Percentiles rank a stretch among this genome's conserved stretches.
Conservation (phyloP, 208 protist genomes). For the Leishmania aethiopica region DNA sequence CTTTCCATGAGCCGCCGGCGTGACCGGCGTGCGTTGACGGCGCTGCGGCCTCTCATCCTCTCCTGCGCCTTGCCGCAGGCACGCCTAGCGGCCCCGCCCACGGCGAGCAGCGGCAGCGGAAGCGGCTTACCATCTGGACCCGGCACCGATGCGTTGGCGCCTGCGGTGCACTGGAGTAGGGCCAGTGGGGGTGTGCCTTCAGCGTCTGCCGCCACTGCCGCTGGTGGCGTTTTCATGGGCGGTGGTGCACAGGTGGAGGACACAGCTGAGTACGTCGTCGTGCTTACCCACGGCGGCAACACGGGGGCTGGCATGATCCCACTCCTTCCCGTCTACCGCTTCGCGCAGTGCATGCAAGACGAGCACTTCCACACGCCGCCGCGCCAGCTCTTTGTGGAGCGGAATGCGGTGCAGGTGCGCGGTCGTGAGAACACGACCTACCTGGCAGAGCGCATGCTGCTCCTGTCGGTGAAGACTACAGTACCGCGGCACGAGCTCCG, state of each 20-base stretch:
- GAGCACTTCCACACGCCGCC: slow-evolving; percentile 63
- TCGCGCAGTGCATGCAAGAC: slow-evolving; percentile 68
- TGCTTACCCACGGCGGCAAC: slow-evolving; percentile 64
- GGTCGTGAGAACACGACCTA: slow-evolving; percentile 73
- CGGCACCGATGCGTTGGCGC: background rate
- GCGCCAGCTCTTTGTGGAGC: slow-evolving; percentile 40
- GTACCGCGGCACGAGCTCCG: slow-evolving; percentile 16
- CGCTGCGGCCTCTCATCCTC: slow-evolving; percentile 75
- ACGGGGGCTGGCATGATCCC: slow-evolving; percentile 35
- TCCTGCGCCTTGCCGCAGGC: slow-evolving; percentile 55
- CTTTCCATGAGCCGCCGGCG: slow-evolving; percentile 72
- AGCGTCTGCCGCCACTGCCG: background rate
- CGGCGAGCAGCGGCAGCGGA: slow-evolving; percentile 2
- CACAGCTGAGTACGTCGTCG: slow-evolving; percentile 54
- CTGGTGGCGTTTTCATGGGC: background rate
- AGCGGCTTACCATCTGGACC: slow-evolving; percentile 1
- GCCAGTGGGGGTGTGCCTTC: background rate
- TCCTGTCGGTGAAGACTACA: slow-evolving; percentile 57
- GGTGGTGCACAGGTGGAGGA: slow-evolving; percentile 22
- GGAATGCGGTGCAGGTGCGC: slow-evolving; percentile 50
- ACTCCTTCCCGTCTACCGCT: slow-evolving; percentile 49
- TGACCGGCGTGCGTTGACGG: slow-evolving; percentile 42
- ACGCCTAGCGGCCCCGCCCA: background rate
- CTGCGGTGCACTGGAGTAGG: background rate
- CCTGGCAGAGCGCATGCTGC: slow-evolving; percentile 75